A percentile compares a stretch with the other conserved stretches of the same genome.
phyloP scores from a whole-genome alignment of 208 protist genomes.

The Endotrypanum monterogeii region DNA sequence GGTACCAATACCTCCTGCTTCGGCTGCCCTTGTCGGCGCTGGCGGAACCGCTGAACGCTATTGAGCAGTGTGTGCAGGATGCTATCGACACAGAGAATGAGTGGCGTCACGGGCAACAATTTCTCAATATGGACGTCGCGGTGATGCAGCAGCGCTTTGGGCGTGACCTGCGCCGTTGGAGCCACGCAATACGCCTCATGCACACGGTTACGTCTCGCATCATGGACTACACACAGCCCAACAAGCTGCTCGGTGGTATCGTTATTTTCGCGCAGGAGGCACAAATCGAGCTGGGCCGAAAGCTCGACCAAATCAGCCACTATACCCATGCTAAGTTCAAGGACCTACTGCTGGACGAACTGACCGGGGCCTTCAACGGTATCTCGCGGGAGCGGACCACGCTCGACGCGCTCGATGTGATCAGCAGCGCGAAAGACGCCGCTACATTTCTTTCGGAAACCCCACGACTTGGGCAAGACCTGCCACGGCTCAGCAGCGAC shows the following conservation, averaged over 20 bases:
- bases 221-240: constrained; percentile 90
- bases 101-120: constrained; percentile 85
- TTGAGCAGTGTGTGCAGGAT: constrained; percentile 80
- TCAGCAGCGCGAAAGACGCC: constrained; percentile 78
- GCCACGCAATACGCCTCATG: constrained; percentile 61
- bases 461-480: constrained; percentile 73
- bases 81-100: constrained; percentile 74
- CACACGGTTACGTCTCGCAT: constrained; percentile 60
- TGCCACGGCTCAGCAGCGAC: constrained; percentile 52
- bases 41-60: constrained; percentile 68
- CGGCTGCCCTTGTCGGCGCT: constrained; percentile 48
- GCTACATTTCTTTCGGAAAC: constrained; percentile 68
- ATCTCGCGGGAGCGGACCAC: constrained; percentile 67
- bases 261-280: constrained; percentile 83
- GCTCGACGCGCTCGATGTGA: constrained; percentile 90
- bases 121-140: constrained; percentile 81
- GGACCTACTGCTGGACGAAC: constrained; percentile 73
- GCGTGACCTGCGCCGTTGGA: constrained; percentile 76
- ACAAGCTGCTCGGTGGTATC: constrained; percentile 84
- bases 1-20: constrained; percentile 64
- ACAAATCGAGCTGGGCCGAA: constrained; percentile 81
- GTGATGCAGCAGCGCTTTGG: constrained; percentile 85
- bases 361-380: constrained; percentile 50
- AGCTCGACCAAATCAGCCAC: constrained; percentile 80
- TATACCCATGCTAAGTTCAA: constrained; percentile 84